Evolutionary conservation across 768 basidiomycete species (phyloP), one percentile per base, ranked within the genome.

Genomic region (Lactarius akahatsu): DNA sequence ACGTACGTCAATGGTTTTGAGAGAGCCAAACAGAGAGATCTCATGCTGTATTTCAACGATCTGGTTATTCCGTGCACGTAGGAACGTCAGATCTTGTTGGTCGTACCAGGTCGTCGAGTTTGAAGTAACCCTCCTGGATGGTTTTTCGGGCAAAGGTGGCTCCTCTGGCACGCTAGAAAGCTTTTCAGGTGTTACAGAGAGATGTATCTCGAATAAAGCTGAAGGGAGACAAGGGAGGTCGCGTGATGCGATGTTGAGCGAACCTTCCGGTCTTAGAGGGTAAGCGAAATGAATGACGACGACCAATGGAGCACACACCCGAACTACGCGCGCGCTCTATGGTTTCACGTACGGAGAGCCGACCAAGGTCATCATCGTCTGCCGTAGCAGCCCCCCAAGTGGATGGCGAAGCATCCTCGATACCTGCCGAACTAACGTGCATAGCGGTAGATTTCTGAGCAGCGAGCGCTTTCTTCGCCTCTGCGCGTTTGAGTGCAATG

Each of bases 41-140:
- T 94, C 92, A 28, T 86, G 87, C 70, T 93, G 92, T 34, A 94
- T 81, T 72, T 91, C 89, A 20, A 82, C 69, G 50, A 94, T 92
- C 23, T 89, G 86, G 71, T 94, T 94, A 71, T 86, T 89, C 84
- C 88, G 89, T 18, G 86, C 86, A 73, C 92, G 93, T 52, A 94
- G 77, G 5, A 89, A 78, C 43, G 84, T 83, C 26, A 94, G 77
- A 75, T 94, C 92, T 73, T 90, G 88, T 1, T 88, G 88, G 73
- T 93, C 91, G 71, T 86, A 94, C 90, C 92, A 80, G 15, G 89
- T 85, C 26, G 77, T 78, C 57, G 80, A 77, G 38, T 77, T 78
- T 61, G 81, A 79, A 38, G 77, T 79, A 10, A 78, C 75, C 63
- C 77, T 79, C n/a, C 74, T 75, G 16, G 76, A 69, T 10, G 69